phyloP scores from a whole-genome alignment of 1,139 yeast species.

The Saccharomyces hybrid region DNA sequence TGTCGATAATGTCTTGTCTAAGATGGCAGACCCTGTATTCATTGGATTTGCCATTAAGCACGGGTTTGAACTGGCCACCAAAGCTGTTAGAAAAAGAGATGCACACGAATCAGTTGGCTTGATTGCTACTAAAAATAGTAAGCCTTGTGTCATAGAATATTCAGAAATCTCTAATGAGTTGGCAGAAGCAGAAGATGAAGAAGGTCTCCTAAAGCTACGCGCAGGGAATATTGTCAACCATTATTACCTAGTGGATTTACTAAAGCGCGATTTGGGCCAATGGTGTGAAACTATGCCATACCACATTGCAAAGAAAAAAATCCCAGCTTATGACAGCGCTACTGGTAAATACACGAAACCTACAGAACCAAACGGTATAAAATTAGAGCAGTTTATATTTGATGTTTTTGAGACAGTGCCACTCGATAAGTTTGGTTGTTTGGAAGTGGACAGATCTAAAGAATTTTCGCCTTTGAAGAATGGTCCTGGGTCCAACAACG shows the following conservation, averaged over 20 bases:
- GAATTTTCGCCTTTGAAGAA: constrained; percentile 95
- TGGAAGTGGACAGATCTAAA: constrained; percentile 76
- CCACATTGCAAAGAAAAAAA: constrained; percentile 90
- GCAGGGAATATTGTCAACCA: constrained; percentile 98
- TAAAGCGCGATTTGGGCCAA: constrained; percentile 48
- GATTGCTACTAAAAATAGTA: constrained; percentile 63
- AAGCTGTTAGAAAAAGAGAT: constrained; percentile 88
- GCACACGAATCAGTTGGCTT: constrained; percentile 87
- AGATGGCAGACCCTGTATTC: constrained; percentile 90
- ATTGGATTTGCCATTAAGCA: constrained; percentile 74
- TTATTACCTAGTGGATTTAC: constrained; percentile 74
- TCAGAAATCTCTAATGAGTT: constrained; percentile 77
- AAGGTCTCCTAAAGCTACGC: constrained; percentile 59
- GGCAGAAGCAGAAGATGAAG: constrained; percentile 54
- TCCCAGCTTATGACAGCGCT: constrained; percentile 45
- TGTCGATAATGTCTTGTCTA: constrained; percentile 88
- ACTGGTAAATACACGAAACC: constrained; percentile 53
- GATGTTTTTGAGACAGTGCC: constrained; percentile 85
- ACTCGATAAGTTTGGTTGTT: constrained; percentile 72
- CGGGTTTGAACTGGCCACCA: constrained; percentile 73
- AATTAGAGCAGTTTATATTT: constrained; percentile 93
- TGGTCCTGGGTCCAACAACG: constrained; percentile 72
- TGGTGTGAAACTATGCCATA: constrained; percentile 80
- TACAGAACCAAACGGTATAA: constrained; percentile 74
- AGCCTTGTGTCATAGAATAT: constrained; percentile 91